Conservation (phyloP, 2,329 filamentous ascomycete species). For the Phaeosphaeriaceae sp. region DNA sequence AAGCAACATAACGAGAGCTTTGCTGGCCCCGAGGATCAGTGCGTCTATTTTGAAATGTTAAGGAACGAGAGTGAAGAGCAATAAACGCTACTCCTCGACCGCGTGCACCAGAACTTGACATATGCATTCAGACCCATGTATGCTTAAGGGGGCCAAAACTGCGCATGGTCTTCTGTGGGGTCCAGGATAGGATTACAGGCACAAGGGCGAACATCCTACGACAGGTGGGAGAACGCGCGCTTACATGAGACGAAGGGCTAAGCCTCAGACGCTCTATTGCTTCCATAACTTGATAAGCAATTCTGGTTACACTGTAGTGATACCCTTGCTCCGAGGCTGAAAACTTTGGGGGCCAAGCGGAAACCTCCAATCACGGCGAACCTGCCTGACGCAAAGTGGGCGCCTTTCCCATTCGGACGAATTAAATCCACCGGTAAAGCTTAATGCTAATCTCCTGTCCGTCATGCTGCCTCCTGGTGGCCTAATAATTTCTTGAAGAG, state of each 20-base stretch:
- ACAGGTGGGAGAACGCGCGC: neutral
- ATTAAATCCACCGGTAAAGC: neutral
- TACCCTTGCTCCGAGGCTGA: neutral
- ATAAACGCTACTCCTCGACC: neutral
- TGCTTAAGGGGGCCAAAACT: neutral
- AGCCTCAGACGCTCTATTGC: neutral
- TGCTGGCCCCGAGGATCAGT: neutral
- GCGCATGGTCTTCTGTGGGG: neutral
- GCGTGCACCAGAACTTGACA: neutral
- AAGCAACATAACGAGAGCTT: neutral
- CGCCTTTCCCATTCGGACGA: neutral
- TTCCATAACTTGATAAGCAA: neutral
- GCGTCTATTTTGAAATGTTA: neutral
- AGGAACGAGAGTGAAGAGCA: neutral
- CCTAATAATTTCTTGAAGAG: neutral
- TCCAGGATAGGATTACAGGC: neutral
- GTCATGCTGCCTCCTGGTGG: too few relatives aligned
- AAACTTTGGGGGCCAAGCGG: neutral
- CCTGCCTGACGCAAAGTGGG: neutral
- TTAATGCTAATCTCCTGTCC: neutral
- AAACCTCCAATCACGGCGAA: neutral
- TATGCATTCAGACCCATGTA: neutral
- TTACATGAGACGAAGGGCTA: neutral
- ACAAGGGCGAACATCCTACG: neutral
- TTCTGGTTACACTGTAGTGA: neutral